Conservation (phyloP, 164 flowering plant genomes). For the Aristolochia fimbriata region DNA sequence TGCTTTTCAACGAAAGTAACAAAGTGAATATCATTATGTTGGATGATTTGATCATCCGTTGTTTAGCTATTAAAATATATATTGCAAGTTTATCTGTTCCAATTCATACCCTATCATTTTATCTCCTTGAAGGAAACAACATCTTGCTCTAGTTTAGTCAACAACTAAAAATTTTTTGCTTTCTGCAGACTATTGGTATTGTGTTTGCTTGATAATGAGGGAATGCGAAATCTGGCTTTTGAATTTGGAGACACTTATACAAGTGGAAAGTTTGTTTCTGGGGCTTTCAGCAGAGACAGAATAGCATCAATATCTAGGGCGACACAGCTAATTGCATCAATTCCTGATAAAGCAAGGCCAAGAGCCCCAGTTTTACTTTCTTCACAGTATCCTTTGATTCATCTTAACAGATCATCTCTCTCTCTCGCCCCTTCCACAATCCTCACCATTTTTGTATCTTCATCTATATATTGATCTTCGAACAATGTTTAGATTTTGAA, state of each 20-base stretch:
- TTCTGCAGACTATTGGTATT: conserved; percentile 53
- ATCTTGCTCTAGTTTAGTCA: neutral
- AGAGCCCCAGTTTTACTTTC: conserved; percentile 56
- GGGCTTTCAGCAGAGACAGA: conserved; percentile 18
- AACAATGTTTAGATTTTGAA: too few species aligned
- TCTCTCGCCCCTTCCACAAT: neutral
- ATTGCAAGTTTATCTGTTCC: too few species aligned
- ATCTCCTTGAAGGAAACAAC: neutral
- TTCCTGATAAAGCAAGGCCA: conserved; percentile 76
- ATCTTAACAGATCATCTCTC: neutral
- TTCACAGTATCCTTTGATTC: conserved; percentile 78
- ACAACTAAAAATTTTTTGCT: neutral
- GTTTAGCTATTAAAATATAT: too few species aligned
- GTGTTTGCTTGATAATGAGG: conserved; percentile 69
- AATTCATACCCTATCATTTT: neutral
- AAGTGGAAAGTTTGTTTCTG: conserved; percentile 15
- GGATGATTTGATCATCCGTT: too few species aligned
- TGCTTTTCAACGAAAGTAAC: too few species aligned
- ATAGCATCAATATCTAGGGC: conserved; percentile 30
- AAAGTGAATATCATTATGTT: too few species aligned
- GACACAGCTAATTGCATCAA: conserved; percentile 69
- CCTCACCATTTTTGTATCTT: too few species aligned
- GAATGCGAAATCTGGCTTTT: conserved; percentile 45
- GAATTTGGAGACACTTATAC: conserved; percentile 34
- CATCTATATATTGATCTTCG: too few species aligned